Conservation (phyloP, 768 basidiomycete species). For the Lyophyllum semitale region DNA sequence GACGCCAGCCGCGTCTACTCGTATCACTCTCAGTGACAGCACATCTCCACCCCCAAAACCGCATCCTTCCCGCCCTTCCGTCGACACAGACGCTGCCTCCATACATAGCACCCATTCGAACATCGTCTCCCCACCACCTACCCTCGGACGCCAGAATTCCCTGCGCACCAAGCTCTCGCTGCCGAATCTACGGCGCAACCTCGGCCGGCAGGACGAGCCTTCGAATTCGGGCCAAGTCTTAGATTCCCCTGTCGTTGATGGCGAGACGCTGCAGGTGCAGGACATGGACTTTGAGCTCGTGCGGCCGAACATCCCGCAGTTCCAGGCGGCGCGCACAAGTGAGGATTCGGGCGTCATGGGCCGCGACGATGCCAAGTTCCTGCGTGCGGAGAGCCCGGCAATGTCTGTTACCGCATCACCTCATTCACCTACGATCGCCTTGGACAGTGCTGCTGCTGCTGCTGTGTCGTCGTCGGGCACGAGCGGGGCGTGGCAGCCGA, state of each 20-base stretch:
- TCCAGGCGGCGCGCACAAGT: slow-evolving; percentile 43
- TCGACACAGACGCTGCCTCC: slow-evolving; percentile 27
- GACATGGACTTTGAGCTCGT: slow-evolving; percentile 85
- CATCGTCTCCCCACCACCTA: slow-evolving; percentile 39
- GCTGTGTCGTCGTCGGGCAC: slow-evolving; percentile 26
- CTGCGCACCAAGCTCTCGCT: slow-evolving; percentile 69
- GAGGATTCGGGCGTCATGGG: slow-evolving; percentile 54
- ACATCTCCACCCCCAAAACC: slow-evolving; percentile 4
- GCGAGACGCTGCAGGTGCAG: slow-evolving; percentile 70
- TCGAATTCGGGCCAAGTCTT: slow-evolving; percentile 23
- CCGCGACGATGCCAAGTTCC: slow-evolving; percentile 28
- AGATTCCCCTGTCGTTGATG: slow-evolving; percentile 27
- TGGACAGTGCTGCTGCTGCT: slow-evolving; percentile 12
- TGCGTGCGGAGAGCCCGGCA: slow-evolving; percentile 45
- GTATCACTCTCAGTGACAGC: slow-evolving; percentile 4
- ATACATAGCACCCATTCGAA: slow-evolving; percentile 36
- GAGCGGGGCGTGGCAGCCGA: not conserved
- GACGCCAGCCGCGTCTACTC: not conserved
- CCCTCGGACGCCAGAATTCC: slow-evolving; percentile 38
- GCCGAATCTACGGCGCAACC: slow-evolving; percentile 59
- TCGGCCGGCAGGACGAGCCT: slow-evolving; percentile 38
- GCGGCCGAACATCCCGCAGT: slow-evolving; percentile 53
- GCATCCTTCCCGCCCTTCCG: slow-evolving; percentile 13
- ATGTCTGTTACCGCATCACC: slow-evolving; percentile 33
- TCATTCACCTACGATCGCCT: slow-evolving; percentile 21